These are phyloP conservation scores for Prunus fruticosa DNA, from an alignment of 306 rosid genomes.

Conservation along the genomic window DNA sequence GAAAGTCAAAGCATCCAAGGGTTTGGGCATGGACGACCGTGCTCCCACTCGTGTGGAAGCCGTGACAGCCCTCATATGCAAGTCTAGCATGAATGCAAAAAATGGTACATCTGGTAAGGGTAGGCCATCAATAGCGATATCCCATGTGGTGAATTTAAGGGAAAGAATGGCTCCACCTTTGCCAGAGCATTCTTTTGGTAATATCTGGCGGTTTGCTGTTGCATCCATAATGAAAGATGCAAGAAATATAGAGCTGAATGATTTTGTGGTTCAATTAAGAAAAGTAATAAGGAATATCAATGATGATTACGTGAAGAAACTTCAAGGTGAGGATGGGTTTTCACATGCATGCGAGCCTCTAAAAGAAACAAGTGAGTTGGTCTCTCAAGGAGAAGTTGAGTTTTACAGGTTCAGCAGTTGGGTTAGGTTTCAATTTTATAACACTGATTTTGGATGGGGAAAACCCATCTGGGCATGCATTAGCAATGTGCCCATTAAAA, in stretches of 20 bases:
- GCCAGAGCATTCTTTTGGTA: conserved; percentile 16
- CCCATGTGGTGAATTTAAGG: conserved; percentile 13
- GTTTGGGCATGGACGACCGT: not conserved
- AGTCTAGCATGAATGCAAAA: conserved; percentile 1
- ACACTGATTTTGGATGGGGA: conserved; percentile 24
- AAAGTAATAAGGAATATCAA: conserved; percentile 1
- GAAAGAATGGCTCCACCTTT: conserved; percentile 13
- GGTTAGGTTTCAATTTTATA: conserved; percentile 13
- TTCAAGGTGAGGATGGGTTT: conserved; percentile 8
- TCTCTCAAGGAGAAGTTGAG: not conserved
- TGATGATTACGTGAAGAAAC: conserved; percentile 3
- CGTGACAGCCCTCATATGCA: conserved; percentile 19
- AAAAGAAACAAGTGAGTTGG: not conserved
- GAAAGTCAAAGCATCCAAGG: conserved; percentile 13
- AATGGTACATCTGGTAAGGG: not conserved
- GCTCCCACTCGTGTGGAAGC: conserved; percentile 20
- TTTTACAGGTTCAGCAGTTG: conserved; percentile 22
- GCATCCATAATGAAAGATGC: not conserved
- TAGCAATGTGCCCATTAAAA: conserved; percentile 11
- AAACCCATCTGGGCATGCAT: conserved; percentile 22
- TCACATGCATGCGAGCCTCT: not conserved
- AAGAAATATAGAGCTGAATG: conserved; percentile 1
- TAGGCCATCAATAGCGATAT: conserved; percentile 1
- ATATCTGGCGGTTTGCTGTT: conserved; percentile 10
- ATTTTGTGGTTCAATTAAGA: conserved; percentile 5